Evolutionary conservation across 83 land plant genomes (phyloP), one percentile per base, ranked within the genome.

Genomic region (Picea engelmannii): DNA sequence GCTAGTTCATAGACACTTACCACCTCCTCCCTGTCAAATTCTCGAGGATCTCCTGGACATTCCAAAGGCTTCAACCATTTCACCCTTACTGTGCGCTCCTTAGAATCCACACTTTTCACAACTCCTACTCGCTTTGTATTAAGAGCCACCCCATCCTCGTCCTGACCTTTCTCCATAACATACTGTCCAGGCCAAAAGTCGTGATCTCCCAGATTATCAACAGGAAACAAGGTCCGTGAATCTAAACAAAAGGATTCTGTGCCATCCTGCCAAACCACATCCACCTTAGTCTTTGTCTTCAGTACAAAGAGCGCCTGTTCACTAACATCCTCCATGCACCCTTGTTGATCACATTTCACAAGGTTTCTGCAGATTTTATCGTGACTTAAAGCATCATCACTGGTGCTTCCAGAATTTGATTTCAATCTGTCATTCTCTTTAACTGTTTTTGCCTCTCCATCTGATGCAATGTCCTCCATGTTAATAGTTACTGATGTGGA

Each of bases 181-280:
- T 90, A 93, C 76, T 93, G 90, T 62, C 85, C 91, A 17, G 99
- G 99, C 92, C 90, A 97, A 67, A 95, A 97, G 59, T 97, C 99
- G 86, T 92, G 91, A 44, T 90, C 88, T 74, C 93, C 91, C 12
- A 92, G 81, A 77, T 87, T 88, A 76, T 82, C 87, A 5, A 92
- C 91, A 15, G 98, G 94, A 78, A 87, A 62, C 44, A 97, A 61
- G 52, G 86, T 66, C 25, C 86, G 87, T 12, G 98, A 86, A 80
- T 89, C 90, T 66, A 95, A 79, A 42, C 87, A 85, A 42, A 38
- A 5, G 1, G 91, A 83, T 17, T 63, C n/a, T 65, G 85, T 85
- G 60, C 98, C 99, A 89, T 97, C 95, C 84, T 97, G 99, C 98
- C 99, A 97, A 11, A 85, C 49, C 38, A 96, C 93, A 90, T 94